Percentiles rank a stretch among this genome's conserved stretches.
Evolutionary conservation across 306 rosid species (phyloP).

Genomic region (Pyrus betulifolia): DNA sequence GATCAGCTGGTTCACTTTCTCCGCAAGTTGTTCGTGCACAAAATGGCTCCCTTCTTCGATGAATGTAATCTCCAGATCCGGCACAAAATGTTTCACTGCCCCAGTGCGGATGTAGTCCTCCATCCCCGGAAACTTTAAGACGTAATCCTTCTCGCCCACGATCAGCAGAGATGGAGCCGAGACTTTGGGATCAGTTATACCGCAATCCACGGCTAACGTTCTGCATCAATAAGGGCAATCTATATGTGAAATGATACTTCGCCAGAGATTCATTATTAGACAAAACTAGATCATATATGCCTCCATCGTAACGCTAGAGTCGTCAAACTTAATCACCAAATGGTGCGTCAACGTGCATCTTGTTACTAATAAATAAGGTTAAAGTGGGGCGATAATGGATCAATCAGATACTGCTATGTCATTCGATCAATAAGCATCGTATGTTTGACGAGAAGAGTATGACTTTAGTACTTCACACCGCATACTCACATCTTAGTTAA

Average conservation of each 20-base stretch:
- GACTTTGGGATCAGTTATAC: constrained; percentile 41
- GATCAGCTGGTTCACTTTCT: constrained; percentile 46
- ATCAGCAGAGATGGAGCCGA: constrained; percentile 36
- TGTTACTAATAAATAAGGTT: neutral
- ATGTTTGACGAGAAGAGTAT: too few relatives aligned
- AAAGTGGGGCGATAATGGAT: neutral
- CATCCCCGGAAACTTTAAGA: constrained; percentile 35
- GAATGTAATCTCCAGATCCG: constrained; percentile 35
- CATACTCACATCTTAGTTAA: neutral
- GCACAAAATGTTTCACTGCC: constrained; percentile 37
- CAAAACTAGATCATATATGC: too few relatives aligned
- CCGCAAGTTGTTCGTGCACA: constrained; percentile 48
- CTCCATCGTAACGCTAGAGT: neutral
- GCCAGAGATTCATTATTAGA: too few relatives aligned
- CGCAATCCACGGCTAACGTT: constrained; percentile 29
- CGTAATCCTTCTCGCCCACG: constrained; percentile 52
- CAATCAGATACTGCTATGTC: neutral
- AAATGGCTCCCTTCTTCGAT: constrained; percentile 51
- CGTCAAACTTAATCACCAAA: neutral
- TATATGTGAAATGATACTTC: neutral
- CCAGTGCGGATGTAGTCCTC: constrained; percentile 46
- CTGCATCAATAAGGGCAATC: constrained; percentile 7
- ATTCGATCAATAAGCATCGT: too few relatives aligned
- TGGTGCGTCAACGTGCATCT: neutral
- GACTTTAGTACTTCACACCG: too few relatives aligned